Conservation (phyloP, 2,329 filamentous ascomycete species). For the Cyphellophora attinorum region DNA sequence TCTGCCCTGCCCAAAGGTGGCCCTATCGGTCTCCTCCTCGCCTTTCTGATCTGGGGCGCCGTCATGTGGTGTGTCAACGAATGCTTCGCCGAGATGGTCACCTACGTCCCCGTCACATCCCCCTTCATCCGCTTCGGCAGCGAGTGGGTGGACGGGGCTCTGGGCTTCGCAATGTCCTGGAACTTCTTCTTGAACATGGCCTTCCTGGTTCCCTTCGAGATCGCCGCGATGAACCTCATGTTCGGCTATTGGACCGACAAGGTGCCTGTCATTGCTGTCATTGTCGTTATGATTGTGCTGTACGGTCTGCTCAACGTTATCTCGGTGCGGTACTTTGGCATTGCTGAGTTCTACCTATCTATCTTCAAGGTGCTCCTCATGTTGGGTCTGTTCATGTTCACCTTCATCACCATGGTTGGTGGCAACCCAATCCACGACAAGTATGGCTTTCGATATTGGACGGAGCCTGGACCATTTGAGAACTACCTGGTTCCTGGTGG, state of each 20-base stretch:
- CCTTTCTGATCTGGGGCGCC: constrained; percentile 18
- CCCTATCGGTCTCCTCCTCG: constrained; percentile 26
- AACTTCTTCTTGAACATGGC: constrained; percentile 36
- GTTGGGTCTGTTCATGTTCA: constrained; percentile 60
- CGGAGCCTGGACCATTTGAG: constrained; percentile 55
- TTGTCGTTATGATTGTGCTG: constrained; percentile 26
- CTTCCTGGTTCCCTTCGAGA: constrained; percentile 28
- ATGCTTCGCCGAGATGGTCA: constrained; percentile 23
- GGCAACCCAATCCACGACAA: constrained; percentile 61
- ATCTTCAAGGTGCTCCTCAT: constrained; percentile 69
- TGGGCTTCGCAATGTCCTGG: constrained; percentile 27
- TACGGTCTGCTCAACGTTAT: constrained; percentile 56
- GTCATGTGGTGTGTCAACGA: constrained; percentile 22
- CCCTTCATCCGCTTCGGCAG: constrained; percentile 20
- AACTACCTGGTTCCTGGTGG: constrained; percentile 25
- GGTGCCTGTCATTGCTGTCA: constrained; percentile 26
- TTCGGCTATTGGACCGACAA: constrained; percentile 28
- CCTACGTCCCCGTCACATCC: constrained; percentile 20
- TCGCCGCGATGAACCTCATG: constrained; percentile 29
- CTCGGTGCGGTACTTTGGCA: constrained; percentile 63
- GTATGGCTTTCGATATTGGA: constrained; percentile 66
- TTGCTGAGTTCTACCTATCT: constrained; percentile 71
- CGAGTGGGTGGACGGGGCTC: constrained; percentile 22
- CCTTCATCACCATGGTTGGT: constrained; percentile 64
- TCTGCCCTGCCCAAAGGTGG: constrained; percentile 24